Conservation (phyloP, 495 filamentous ascomycete species). For the Xylaria grammica region DNA sequence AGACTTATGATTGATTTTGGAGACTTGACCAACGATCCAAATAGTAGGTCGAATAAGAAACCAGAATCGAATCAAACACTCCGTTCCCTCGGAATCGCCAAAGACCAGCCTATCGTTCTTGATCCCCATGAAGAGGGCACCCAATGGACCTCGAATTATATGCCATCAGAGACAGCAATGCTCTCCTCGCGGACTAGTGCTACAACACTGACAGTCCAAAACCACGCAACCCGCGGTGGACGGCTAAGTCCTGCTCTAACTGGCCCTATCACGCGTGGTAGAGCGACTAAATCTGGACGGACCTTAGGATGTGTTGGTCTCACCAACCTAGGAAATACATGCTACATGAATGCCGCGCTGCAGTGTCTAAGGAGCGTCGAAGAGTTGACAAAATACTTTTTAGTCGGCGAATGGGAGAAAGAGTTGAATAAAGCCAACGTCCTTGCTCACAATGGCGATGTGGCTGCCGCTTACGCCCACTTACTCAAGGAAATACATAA, state of each 20-base stretch:
- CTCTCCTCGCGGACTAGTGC: slow-evolving; percentile 37
- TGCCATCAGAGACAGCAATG: slow-evolving; percentile 24
- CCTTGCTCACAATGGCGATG: slow-evolving; percentile 79
- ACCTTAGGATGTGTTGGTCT: slow-evolving; percentile 78
- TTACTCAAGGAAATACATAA: slow-evolving; percentile 77
- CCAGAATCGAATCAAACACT: slow-evolving; percentile 34
- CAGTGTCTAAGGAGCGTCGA: slow-evolving; percentile 92
- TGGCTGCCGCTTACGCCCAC: slow-evolving; percentile 79
- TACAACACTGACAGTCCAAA: slow-evolving; percentile 32
- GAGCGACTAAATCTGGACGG: slow-evolving; percentile 63
- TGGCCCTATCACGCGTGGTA: slow-evolving; percentile 66
- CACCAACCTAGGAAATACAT: slow-evolving; percentile 92
- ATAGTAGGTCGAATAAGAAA: slow-evolving; percentile 76
- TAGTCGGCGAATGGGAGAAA: slow-evolving; percentile 70
- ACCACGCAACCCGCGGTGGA: slow-evolving; percentile 51
- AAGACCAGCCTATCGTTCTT: slow-evolving; percentile 45
- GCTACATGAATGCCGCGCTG: slow-evolving; percentile 97
- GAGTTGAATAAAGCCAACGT: slow-evolving; percentile 87
- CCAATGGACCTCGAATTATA: slow-evolving; percentile 34
- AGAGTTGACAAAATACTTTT: slow-evolving; percentile 89
- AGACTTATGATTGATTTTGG: slow-evolving; percentile 70
- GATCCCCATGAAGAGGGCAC: slow-evolving; percentile 38
- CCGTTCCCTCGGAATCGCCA: slow-evolving; percentile 35
- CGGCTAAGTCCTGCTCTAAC: slow-evolving; percentile 67
- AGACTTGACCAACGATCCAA: slow-evolving; percentile 75